A percentile compares a stretch with the other conserved stretches of the same genome.
Evolutionary conservation across 2,329 filamentous ascomycete species (phyloP).

Genomic region (Scedosporium apiospermum): DNA sequence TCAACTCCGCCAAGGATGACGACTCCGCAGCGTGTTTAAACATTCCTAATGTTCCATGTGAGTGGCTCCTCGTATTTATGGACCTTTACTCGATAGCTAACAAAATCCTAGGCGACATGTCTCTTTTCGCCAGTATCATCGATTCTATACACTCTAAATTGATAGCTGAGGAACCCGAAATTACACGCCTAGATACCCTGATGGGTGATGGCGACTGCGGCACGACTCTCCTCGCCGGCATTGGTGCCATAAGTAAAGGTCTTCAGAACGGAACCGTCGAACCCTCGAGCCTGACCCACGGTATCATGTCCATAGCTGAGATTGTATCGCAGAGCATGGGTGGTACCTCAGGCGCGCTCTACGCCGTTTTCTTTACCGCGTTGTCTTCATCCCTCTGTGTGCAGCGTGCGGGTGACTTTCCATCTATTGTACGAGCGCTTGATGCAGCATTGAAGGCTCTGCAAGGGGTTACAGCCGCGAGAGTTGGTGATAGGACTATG

Average conservation of each 20-base stretch:
- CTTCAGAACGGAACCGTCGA: background rate
- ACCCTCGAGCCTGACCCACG: constrained; percentile 12
- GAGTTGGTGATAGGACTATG: constrained; percentile 45
- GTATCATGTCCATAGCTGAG: constrained; percentile 40
- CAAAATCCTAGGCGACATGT: too few relatives aligned
- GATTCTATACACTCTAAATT: too few relatives aligned
- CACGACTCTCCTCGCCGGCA: constrained; percentile 47
- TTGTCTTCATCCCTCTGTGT: constrained; percentile 23
- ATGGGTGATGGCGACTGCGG: constrained; percentile 61
- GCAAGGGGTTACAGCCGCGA: constrained; percentile 41
- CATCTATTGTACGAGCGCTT: constrained; percentile 29
- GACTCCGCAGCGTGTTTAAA: too few relatives aligned
- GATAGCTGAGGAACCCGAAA: constrained; percentile 40
- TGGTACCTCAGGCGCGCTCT: constrained; percentile 39
- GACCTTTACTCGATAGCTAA: too few relatives aligned
- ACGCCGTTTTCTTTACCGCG: constrained; percentile 46
- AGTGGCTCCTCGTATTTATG: too few relatives aligned
- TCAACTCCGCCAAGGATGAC: too few relatives aligned
- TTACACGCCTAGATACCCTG: constrained; percentile 53
- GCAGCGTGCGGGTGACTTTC: constrained; percentile 16
- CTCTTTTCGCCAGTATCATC: too few relatives aligned
- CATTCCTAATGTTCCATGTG: too few relatives aligned
- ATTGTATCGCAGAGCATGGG: constrained; percentile 47
- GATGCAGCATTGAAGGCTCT: constrained; percentile 34
- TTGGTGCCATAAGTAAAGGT: constrained; percentile 30